Conservation (phyloP, 768 basidiomycete species). For the Mycena amicta region DNA sequence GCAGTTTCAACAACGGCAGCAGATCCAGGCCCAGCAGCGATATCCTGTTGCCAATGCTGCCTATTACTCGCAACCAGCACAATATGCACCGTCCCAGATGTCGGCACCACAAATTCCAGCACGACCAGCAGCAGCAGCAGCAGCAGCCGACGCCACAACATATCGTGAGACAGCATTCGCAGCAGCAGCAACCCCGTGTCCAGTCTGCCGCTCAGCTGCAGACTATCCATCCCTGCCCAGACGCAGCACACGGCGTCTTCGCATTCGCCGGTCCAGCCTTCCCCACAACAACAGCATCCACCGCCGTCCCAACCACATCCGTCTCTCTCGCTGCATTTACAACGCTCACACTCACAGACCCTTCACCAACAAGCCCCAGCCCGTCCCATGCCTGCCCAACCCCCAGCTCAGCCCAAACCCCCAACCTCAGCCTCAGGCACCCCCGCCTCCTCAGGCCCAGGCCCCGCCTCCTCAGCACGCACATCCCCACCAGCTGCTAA, state of each 20-base stretch:
- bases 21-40: slow-evolving; percentile 9
- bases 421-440: slow-evolving; percentile 10
- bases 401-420: neutral
- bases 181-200: slow-evolving; percentile 1
- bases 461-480: slow-evolving; percentile 29
- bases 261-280: slow-evolving; percentile 1
- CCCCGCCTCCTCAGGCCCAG: slow-evolving; percentile 24
- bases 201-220: neutral
- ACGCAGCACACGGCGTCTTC: neutral
- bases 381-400: neutral
- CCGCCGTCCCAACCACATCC: neutral
- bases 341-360: slow-evolving; percentile 3
- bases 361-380: slow-evolving; percentile 1
- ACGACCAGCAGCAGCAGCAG: neutral
- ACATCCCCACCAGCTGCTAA: slow-evolving; percentile 4
- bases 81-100: too few relatives aligned
- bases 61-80: slow-evolving; percentile 10
- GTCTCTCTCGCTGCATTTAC: slow-evolving; percentile 2
- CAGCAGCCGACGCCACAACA: slow-evolving; percentile 3
- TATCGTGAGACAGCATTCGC: neutral
- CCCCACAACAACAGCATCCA: slow-evolving; percentile 2
- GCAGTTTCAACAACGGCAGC: slow-evolving; percentile 31
- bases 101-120: too few relatives aligned
- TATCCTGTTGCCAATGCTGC: neutral
- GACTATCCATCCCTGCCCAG: slow-evolving; percentile 1